Evolutionary conservation across 78 protist genomes (phyloP).

Genomic region (Anaeramoeba flamelloides): DNA sequence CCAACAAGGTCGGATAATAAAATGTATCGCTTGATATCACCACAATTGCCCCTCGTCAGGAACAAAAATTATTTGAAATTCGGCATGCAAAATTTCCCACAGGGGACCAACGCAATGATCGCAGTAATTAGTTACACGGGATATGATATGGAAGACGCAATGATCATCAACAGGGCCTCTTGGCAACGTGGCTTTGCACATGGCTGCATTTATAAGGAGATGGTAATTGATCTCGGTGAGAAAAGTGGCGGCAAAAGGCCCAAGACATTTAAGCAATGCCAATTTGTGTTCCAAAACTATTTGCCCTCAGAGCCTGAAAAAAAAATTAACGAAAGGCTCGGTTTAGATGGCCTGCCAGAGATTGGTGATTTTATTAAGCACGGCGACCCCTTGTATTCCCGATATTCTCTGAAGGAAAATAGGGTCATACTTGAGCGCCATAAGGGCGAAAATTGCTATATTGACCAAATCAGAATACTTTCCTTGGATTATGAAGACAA

Average conservation of each 20-base stretch:
- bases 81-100: slow-evolving; percentile 70
- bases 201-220: slow-evolving; percentile 53
- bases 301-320: no score
- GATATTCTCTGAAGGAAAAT: no score
- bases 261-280: no score
- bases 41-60: slow-evolving; percentile 59
- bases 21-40: slow-evolving; percentile 53
- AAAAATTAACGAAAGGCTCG: slow-evolving; percentile 4
- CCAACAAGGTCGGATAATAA: slow-evolving; percentile 81
- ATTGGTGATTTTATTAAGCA: slow-evolving; percentile 11
- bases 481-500: no score
- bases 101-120: slow-evolving; percentile 86
- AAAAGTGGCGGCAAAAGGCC: no score
- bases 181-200: slow-evolving; percentile 85
- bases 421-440: no score
- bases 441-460: no score
- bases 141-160: slow-evolving; percentile 68
- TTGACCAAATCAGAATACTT: no score
- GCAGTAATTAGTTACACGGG: slow-evolving; percentile 95
- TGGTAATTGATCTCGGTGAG: slow-evolving; percentile 31
- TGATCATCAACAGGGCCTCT: slow-evolving; percentile 71
- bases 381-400: slow-evolving; percentile 30
- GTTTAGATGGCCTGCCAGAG: slow-evolving; percentile 36
- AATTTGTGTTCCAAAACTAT: no score
- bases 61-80: slow-evolving; percentile 28